Base-by-base conservation (phyloP, 2,329 filamentous ascomycete genomes). In the Aspergillus sp. region DNA sequence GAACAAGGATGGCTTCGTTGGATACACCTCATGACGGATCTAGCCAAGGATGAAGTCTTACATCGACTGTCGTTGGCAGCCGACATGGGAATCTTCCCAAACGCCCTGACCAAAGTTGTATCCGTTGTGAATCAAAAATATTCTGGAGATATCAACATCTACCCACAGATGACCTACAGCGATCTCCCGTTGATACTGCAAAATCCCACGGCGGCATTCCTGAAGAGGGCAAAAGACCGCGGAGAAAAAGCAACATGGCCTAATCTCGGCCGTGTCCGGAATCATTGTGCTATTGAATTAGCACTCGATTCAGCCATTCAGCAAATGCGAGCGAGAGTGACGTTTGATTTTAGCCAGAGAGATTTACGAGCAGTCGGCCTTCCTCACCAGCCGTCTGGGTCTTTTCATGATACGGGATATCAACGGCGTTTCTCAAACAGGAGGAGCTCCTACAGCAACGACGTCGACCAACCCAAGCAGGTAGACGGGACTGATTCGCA, bases 241-340 rank as follows among this genome's bases (percentile, higher is more conserved):
- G 93, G 93, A 6, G 89, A 96, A 70, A 81, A 86, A 52, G 92
- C 93, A 2, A 95, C 92, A 0, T 97, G 92, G 93, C 91, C 92
- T 0, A 92, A 92, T 67, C 75, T 97, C 9, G 88, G 87, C 57
- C 84, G 90, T 11, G 88, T 97, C 62, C 81, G 89, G 36, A 94
- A 96, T 64, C 87, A 91, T 50, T 90, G 90, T 61, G 89, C 91
- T 3, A 90, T 96, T 50, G 93, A 97, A 68, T 75, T 96, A 44
- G 90, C 91, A 3, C 75, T 97, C 1, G 72, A 74, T 54, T 59
- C 62, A 32, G 72, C 71, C 7, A 69, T 74, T 30, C 69, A 70
- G 52, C 65, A 68, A 24, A 72, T 73, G 70, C 69, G 71, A 30
- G 71, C 69, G 10, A 62, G 67, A 32, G 70, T 73, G 11, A 64